Conservation (phyloP, 164 flowering plant species). For the Berberis vulgaris region DNA sequence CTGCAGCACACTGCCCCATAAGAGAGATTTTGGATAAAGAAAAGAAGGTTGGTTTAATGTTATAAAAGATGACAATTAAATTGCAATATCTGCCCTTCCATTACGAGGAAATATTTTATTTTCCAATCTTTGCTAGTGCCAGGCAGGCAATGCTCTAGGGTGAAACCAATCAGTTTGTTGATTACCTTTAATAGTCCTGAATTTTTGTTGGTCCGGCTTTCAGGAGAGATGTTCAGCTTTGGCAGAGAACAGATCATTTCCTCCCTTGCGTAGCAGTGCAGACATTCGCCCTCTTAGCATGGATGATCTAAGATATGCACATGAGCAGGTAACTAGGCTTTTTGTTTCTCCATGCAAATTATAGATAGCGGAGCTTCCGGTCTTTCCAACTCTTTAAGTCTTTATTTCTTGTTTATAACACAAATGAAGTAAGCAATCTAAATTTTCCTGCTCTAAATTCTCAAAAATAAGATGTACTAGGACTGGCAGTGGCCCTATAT, state of each 20-base stretch:
- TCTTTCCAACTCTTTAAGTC: background rate
- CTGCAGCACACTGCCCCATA: conserved; percentile 72
- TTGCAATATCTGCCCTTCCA: too few relatives aligned
- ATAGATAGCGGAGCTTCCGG: background rate
- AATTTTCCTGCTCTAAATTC: too few relatives aligned
- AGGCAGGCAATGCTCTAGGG: too few relatives aligned
- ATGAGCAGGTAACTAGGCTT: conserved; percentile 61
- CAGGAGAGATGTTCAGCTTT: conserved; percentile 62
- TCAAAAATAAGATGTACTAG: too few relatives aligned
- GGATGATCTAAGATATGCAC: conserved; percentile 75
- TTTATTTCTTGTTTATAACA: too few relatives aligned
- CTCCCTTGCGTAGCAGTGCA: conserved; percentile 46
- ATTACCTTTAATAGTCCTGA: background rate
- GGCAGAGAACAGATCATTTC: conserved; percentile 47
- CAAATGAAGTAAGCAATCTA: too few relatives aligned
- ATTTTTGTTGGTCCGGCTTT: background rate
- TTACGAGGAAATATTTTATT: too few relatives aligned
- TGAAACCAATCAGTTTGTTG: too few relatives aligned
- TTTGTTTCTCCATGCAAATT: background rate
- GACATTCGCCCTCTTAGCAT: conserved; percentile 65
- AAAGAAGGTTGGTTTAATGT: conserved; percentile 40
- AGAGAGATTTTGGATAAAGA: conserved; percentile 67
- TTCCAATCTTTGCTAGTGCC: too few relatives aligned
- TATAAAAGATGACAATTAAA: background rate
- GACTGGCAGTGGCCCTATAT: too few relatives aligned